These are phyloP conservation scores for Orobanche coerulescens DNA, from an alignment of 257 asterid genomes.

Conservation along the genomic window DNA sequence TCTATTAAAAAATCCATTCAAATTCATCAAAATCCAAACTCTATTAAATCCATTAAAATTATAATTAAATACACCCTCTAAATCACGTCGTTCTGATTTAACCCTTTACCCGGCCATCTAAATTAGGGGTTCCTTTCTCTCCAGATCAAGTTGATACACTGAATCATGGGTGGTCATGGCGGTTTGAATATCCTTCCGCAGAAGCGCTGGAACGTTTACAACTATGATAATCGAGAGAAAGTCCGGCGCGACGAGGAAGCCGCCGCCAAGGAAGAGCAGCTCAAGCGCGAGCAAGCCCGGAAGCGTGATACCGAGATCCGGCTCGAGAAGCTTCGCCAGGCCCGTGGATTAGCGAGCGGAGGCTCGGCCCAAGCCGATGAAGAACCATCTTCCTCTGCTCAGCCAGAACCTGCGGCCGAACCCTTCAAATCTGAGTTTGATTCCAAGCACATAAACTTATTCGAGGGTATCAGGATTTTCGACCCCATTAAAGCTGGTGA, in stretches of 20 bases:
- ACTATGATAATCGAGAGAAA: slow-evolving; percentile 85
- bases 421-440: slow-evolving; percentile 31
- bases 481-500: slow-evolving; percentile 51
- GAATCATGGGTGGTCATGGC: slow-evolving; percentile 90
- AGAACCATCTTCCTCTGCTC: slow-evolving; percentile 23
- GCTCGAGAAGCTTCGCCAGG: slow-evolving; percentile 71
- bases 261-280: slow-evolving; percentile 89
- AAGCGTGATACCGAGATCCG: slow-evolving; percentile 65
- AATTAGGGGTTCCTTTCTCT: not conserved
- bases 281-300: slow-evolving; percentile 74
- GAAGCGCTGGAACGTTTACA: slow-evolving; percentile 95
- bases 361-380: slow-evolving; percentile 18
- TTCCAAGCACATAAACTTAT: slow-evolving; percentile 67
- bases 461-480: slow-evolving; percentile 77
- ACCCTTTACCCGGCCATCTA: too few relatives aligned
- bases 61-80: too few relatives aligned
- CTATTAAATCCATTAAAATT: too few relatives aligned
- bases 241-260: slow-evolving; percentile 86
- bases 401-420: slow-evolving; percentile 18
- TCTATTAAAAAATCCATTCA: too few relatives aligned
- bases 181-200: slow-evolving; percentile 95
- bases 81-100: too few relatives aligned
- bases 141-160: not conserved
- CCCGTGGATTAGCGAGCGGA: slow-evolving; percentile 50
- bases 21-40: too few relatives aligned